Percentiles rank a stretch among this genome's conserved stretches.
phyloP scores from a whole-genome alignment of 2,329 filamentous ascomycete species.

The Pyricularia grisea region DNA sequence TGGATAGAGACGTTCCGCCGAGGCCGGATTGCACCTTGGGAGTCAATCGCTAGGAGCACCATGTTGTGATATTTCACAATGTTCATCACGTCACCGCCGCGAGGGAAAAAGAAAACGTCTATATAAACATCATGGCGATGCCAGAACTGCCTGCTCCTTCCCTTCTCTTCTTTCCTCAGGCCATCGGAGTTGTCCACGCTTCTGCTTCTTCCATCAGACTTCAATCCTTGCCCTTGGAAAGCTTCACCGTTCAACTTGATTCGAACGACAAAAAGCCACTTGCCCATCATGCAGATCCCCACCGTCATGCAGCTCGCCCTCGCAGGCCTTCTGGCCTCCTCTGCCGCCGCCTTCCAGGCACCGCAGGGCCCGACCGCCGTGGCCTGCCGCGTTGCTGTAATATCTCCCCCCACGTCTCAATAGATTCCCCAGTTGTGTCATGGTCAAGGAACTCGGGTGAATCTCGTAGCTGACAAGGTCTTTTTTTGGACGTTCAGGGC shows the following conservation, averaged over 20 bases:
- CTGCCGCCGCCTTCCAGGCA: slow-evolving; percentile 57
- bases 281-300: slow-evolving; percentile 3
- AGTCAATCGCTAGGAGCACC: not conserved
- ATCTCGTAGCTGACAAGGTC: not conserved
- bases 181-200: not conserved
- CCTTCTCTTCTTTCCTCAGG: not conserved
- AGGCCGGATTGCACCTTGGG: not conserved
- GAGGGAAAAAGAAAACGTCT: not conserved
- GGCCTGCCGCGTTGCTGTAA: slow-evolving; percentile 2
- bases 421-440: no score
- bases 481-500: not conserved
- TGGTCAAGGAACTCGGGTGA: not conserved
- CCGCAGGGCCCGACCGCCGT: slow-evolving; percentile 15
- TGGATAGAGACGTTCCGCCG: not conserved
- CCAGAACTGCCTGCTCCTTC: not conserved
- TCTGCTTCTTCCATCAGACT: not conserved
- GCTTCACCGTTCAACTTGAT: not conserved
- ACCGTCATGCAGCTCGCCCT: not conserved
- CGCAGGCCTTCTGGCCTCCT: slow-evolving; percentile 36
- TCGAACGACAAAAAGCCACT: not conserved
- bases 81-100: not conserved
- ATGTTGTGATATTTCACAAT: not conserved
- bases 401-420: not conserved
- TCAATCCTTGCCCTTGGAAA: not conserved
- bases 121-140: not conserved